A percentile compares a stretch with the other conserved stretches of the same genome.
Evolutionary conservation across 148 eudicot species (phyloP).

Genomic region (Nyssa sinensis): DNA sequence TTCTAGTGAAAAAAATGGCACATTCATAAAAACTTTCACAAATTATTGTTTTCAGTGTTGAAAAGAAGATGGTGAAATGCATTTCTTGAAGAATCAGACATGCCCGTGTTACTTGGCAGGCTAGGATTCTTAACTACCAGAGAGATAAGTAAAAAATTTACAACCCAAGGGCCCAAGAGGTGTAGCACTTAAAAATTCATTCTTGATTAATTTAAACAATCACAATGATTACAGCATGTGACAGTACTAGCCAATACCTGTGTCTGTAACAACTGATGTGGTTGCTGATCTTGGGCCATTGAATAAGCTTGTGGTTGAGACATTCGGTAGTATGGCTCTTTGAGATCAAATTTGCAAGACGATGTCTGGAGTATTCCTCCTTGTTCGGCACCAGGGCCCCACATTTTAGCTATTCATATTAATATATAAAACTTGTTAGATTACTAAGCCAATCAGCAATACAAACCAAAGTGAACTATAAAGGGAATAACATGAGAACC

Average conservation of each 20-base stretch:
- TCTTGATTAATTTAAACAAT: neutral
- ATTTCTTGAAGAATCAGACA: neutral
- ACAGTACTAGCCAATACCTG: slow-evolving; percentile 38
- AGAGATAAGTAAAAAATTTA: too few species aligned
- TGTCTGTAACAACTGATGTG: slow-evolving; percentile 52
- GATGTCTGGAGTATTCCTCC: slow-evolving; percentile 80
- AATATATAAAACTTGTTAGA: slow-evolving; percentile 15
- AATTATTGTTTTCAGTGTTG: too few species aligned
- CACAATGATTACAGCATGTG: neutral
- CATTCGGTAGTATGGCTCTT: slow-evolving; percentile 86
- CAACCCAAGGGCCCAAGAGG: neutral
- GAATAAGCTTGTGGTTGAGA: slow-evolving; percentile 77
- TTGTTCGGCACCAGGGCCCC: slow-evolving; percentile 80
- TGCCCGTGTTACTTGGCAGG: neutral
- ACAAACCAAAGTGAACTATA: too few species aligned
- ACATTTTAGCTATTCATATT: slow-evolving; percentile 58
- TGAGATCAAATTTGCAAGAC: slow-evolving; percentile 70
- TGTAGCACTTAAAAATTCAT: neutral
- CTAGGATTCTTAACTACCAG: too few species aligned
- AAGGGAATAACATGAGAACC: neutral
- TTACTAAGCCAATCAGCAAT: neutral
- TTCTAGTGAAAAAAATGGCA: too few species aligned
- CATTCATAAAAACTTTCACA: too few species aligned
- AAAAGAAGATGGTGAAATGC: neutral
- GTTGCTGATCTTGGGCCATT: slow-evolving; percentile 63